These are phyloP conservation scores for Phialophora macrospora DNA, from an alignment of 2,329 filamentous ascomycete species.

Conservation along the genomic window DNA sequence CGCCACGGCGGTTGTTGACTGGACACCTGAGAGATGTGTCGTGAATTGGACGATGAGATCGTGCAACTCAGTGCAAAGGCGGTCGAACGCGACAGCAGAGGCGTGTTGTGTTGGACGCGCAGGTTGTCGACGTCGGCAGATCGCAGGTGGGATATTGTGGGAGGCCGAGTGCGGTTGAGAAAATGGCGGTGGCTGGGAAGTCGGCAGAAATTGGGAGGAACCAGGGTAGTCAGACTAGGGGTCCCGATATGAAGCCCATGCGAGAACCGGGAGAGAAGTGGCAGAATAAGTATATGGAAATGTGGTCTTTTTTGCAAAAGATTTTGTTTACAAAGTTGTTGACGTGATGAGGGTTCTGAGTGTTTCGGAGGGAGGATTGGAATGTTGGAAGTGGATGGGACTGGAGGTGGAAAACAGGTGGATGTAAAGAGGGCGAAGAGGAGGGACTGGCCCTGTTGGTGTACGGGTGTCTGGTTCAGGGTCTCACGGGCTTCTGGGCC, in stretches of 20 bases:
- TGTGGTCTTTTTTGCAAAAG: neutral
- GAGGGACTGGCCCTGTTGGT: neutral
- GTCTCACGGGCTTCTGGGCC: conserved; percentile 5
- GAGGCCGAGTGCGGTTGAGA: conserved; percentile 21
- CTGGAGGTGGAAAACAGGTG: conserved; percentile 4
- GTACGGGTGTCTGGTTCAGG: conserved; percentile 2
- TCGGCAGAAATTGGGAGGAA: conserved; percentile 28
- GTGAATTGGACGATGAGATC: neutral
- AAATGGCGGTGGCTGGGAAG: conserved; percentile 36
- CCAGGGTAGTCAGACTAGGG: conserved; percentile 23
- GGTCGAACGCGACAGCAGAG: conserved; percentile 25
- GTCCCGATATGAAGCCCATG: neutral
- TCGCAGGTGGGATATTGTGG: conserved; percentile 17
- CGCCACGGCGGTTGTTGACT: conserved; percentile 18
- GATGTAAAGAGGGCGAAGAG: neutral
- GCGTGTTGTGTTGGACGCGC: conserved; percentile 33
- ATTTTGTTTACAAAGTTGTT: conserved; percentile 28
- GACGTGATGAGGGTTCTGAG: conserved; percentile 8
- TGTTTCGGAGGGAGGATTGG: conserved; percentile 24
- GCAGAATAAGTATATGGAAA: neutral
- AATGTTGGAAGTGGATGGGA: conserved; percentile 30
- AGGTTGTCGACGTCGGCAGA: conserved; percentile 18
- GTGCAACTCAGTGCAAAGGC: conserved; percentile 13
- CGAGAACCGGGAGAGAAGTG: neutral
- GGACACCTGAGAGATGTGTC: conserved; percentile 1